phyloP scores from a whole-genome alignment of 192 early-diverging fungal species.

The Mortierella claussenii region DNA sequence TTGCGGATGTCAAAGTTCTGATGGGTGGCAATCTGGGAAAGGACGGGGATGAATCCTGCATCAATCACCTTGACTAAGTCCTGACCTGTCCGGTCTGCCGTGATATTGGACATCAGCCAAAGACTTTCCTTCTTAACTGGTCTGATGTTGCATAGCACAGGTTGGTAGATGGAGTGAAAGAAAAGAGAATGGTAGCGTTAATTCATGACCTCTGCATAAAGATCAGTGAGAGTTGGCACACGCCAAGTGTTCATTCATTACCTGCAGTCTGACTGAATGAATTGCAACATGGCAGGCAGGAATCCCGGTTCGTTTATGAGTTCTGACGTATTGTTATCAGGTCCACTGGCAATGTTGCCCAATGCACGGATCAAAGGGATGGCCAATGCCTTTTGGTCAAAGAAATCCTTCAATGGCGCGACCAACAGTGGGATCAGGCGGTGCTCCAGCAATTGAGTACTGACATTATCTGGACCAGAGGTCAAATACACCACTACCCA shows the following conservation, averaged over 20 bases:
- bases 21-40: constrained; percentile 67
- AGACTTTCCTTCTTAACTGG: constrained; percentile 76
- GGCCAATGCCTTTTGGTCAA: constrained; percentile 46
- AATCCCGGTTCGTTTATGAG: constrained; percentile 61
- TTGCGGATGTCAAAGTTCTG: constrained; percentile 77
- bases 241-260: constrained; percentile 11
- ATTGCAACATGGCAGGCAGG: constrained; percentile 55
- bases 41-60: constrained; percentile 59
- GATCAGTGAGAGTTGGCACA: too few species aligned
- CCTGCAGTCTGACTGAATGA: constrained; percentile 64
- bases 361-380: constrained; percentile 73
- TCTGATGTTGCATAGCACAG: too few species aligned
- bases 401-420: constrained; percentile 51
- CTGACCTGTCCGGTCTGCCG: constrained; percentile 53
- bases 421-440: constrained; percentile 49
- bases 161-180: too few species aligned
- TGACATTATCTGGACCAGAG: constrained; percentile 56
- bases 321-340: constrained; percentile 65
- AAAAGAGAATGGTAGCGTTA: too few species aligned
- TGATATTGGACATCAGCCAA: constrained; percentile 78
- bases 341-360: constrained; percentile 74
- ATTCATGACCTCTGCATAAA: too few species aligned
- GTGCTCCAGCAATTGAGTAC: constrained; percentile 53
- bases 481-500: constrained; percentile 78
- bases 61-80: constrained; percentile 64